These are phyloP conservation scores for Populus nigra DNA, from an alignment of 345 rosid genomes.

Conservation along the genomic window DNA sequence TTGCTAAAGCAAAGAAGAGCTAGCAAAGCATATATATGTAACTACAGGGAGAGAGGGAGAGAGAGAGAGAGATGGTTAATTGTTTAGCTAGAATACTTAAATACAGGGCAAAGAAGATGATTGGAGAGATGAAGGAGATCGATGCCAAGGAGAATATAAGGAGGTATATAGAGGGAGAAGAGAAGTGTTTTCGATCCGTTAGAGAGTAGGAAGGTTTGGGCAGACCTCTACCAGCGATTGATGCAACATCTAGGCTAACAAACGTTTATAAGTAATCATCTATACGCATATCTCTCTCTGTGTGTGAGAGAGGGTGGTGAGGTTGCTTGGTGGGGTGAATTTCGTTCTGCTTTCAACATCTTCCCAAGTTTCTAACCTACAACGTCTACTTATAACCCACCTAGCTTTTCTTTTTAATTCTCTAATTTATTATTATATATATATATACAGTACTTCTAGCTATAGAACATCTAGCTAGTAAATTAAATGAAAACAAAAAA, in stretches of 20 bases:
- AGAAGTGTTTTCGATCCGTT: conserved; percentile 40
- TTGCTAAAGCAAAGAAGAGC: neutral
- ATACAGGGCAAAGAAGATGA: neutral
- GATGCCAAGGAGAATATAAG: neutral
- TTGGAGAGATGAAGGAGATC: neutral
- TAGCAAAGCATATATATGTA: neutral
- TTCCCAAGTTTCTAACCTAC: conserved; percentile 58
- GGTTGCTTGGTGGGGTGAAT: conserved; percentile 68
- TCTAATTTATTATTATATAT: neutral
- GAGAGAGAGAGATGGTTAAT: neutral
- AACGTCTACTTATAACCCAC: conserved; percentile 66
- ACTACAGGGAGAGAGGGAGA: conserved; percentile 2
- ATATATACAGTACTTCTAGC: neutral
- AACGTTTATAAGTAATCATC: conserved; percentile 51
- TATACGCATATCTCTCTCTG: neutral
- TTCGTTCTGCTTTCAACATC: conserved; percentile 88
- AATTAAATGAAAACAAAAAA: neutral
- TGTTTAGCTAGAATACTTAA: neutral
- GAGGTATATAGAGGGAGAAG: neutral
- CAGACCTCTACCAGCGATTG: conserved; percentile 46
- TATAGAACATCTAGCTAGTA: neutral
- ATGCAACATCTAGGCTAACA: conserved; percentile 78
- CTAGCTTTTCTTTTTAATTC: conserved; percentile 9
- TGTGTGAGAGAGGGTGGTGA: conserved; percentile 25
- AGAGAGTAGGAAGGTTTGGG: conserved; percentile 53